Percentiles rank a stretch among this genome's conserved stretches.
Evolutionary conservation across 345 rosid genomes (phyloP).

Genomic region (Gossypioides kirkii): DNA sequence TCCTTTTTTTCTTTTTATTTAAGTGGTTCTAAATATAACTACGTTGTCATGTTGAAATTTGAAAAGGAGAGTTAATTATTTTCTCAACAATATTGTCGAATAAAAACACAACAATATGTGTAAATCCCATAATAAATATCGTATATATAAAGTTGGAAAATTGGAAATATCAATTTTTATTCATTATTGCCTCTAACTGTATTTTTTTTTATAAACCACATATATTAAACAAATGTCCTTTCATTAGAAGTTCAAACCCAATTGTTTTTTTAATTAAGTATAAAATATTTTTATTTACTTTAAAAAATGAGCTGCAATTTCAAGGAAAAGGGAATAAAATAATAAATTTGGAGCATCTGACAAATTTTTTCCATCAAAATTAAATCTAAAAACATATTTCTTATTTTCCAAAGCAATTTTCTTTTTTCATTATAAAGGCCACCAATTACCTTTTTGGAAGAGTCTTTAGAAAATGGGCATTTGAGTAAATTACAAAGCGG

Average conservation of each 20-base stretch:
- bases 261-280: background rate
- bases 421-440: background rate
- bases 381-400: background rate
- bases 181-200: no score
- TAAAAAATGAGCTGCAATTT: background rate
- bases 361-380: no score
- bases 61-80: background rate
- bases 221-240: background rate
- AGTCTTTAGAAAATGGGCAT: background rate
- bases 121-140: background rate
- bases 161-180: background rate
- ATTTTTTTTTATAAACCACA: background rate
- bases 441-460: background rate
- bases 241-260: background rate
- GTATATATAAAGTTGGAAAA: no score
- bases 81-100: background rate
- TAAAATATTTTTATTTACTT: background rate
- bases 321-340: no score
- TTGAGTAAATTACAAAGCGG: background rate
- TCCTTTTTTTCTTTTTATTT: background rate
- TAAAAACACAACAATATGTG: background rate
- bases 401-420: background rate
- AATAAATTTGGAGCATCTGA: no score
- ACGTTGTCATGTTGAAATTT: background rate
- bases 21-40: slow-evolving; percentile 3